These are phyloP conservation scores for Rubus parviflorus DNA, from an alignment of 306 rosid species.

Conservation along the genomic window DNA sequence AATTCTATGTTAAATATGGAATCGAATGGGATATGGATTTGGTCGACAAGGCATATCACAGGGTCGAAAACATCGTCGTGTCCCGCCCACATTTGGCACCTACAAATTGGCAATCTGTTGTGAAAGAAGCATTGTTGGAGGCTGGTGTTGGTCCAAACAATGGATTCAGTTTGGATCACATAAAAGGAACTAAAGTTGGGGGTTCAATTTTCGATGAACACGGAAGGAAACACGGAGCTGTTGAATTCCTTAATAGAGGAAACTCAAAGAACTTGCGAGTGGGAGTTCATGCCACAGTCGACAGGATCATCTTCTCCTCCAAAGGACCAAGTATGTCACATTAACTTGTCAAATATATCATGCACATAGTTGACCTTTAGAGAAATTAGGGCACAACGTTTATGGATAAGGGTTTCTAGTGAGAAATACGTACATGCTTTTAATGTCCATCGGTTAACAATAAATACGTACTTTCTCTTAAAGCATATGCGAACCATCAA, in stretches of 20 bases:
- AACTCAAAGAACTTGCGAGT: slow-evolving; percentile 20
- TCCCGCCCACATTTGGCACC: background rate
- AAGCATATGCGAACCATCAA: too few species aligned
- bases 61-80: slow-evolving; percentile 32
- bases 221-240: slow-evolving; percentile 33
- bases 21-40: slow-evolving; percentile 23
- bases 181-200: slow-evolving; percentile 15
- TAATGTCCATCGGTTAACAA: too few species aligned
- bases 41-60: slow-evolving; percentile 22
- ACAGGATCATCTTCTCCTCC: slow-evolving; percentile 30
- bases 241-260: slow-evolving; percentile 29
- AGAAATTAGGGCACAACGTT: too few species aligned
- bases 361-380: too few species aligned
- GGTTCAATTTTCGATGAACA: slow-evolving; percentile 21
- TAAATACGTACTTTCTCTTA: too few species aligned
- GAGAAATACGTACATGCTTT: background rate
- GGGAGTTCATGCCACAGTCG: slow-evolving; percentile 25
- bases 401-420: too few species aligned
- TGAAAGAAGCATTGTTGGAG: slow-evolving; percentile 17
- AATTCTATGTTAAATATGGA: slow-evolving; percentile 15
- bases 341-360: background rate
- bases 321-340: background rate
- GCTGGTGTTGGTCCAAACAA: slow-evolving; percentile 13
- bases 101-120: slow-evolving; percentile 5
- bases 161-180: slow-evolving; percentile 16